These are phyloP conservation scores for Trypanosoma caninum DNA, from an alignment of 208 protist species.

Conservation along the genomic window DNA sequence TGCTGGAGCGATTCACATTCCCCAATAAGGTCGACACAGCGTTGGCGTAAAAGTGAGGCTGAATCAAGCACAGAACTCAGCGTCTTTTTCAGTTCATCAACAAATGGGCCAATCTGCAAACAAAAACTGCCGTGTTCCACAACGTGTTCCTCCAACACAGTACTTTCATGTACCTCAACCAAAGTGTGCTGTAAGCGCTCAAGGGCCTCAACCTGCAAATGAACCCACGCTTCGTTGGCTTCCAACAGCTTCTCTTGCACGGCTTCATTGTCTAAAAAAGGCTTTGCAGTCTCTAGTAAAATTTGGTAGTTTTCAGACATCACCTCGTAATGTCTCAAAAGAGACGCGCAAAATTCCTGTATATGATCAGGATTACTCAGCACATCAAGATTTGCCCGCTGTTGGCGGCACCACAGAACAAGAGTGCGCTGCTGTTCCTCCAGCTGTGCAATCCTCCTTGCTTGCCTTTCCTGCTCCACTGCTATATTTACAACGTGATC, in stretches of 20 bases:
- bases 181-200: conserved; percentile 74
- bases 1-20: conserved; percentile 4
- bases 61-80: conserved; percentile 1
- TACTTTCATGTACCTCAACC: conserved; percentile 75
- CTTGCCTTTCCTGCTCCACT: conserved; percentile 29
- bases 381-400: conserved; percentile 82
- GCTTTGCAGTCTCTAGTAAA: conserved; percentile 54
- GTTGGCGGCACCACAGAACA: conserved; percentile 79
- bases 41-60: conserved; percentile 1
- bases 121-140: conserved; percentile 57
- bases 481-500: conserved; percentile 33
- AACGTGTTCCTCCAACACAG: conserved; percentile 70
- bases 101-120: conserved; percentile 34
- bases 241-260: conserved; percentile 73
- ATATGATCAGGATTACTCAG: conserved; percentile 85
- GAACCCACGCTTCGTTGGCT: conserved; percentile 78
- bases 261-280: conserved; percentile 37
- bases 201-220: conserved; percentile 73
- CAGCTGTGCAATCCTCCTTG: conserved; percentile 43
- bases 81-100: conserved; percentile 18
- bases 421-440: conserved; percentile 60
- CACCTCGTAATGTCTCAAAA: conserved; percentile 71
- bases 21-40: conserved; percentile 19
- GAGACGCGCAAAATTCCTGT: conserved; percentile 79
- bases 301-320: conserved; percentile 82